These are phyloP conservation scores for Sarocladiaceae sp. DNA, from an alignment of 2,329 filamentous ascomycete species.

Conservation along the genomic window DNA sequence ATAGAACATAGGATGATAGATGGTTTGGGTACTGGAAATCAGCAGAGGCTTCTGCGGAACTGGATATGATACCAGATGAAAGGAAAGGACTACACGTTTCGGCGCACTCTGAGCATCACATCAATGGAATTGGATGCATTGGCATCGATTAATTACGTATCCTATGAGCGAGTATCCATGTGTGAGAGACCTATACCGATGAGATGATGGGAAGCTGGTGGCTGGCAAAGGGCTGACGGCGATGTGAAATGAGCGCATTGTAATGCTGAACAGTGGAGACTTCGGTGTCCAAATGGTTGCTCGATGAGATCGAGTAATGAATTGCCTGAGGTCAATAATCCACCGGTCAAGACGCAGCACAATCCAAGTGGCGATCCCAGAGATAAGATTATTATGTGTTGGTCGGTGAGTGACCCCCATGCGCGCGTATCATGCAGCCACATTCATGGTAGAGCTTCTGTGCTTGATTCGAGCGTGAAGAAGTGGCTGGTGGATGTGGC, in stretches of 20 bases:
- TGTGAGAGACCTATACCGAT: no score
- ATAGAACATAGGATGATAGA: conserved; percentile 4
- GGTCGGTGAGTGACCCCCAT: conserved; percentile 6
- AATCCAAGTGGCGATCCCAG: neutral
- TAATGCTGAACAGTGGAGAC: neutral
- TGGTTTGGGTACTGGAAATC: neutral
- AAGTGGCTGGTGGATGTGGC: conserved; percentile 2
- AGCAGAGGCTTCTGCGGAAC: conserved; percentile 6
- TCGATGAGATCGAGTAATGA: conserved; percentile 5
- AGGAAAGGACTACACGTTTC: no score
- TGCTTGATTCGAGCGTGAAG: neutral
- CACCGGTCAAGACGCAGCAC: no score
- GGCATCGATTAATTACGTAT: no score
- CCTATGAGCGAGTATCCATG: no score
- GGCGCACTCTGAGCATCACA: no score
- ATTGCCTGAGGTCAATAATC: no score
- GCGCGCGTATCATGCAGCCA: neutral
- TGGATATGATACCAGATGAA: neutral
- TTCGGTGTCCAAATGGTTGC: neutral
- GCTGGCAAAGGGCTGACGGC: no score
- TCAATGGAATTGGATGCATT: no score
- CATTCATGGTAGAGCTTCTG: neutral
- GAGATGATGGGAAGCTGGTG: no score
- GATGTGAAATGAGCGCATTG: no score
- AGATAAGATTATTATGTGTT: neutral